phyloP scores from a whole-genome alignment of 73 alveolate species.

The Uronychia binucleata region DNA sequence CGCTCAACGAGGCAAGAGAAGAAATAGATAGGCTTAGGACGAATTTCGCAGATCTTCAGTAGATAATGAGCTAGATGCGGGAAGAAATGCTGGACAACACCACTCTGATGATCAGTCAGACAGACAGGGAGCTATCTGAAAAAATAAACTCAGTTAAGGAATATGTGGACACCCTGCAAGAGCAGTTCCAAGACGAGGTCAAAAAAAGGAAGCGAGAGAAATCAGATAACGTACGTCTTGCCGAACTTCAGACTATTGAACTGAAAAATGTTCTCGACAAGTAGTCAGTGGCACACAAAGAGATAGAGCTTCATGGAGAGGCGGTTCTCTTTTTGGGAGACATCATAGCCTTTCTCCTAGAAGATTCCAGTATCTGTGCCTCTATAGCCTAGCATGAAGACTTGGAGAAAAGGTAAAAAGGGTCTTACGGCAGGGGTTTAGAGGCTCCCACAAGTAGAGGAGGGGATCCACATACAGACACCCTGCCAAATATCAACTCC shows the following conservation, averaged over 20 bases:
- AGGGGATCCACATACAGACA: background rate
- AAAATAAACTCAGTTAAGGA: background rate
- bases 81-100: background rate
- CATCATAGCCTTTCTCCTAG: background rate
- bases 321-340: background rate
- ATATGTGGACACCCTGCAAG: background rate
- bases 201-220: background rate
- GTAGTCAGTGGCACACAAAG: background rate
- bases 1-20: background rate
- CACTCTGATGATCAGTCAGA: background rate
- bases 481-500: background rate
- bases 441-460: background rate
- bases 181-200: background rate
- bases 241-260: background rate
- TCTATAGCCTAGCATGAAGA: background rate
- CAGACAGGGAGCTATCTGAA: too few species aligned
- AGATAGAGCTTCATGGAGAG: background rate
- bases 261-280: background rate
- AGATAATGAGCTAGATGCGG: background rate
- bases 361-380: background rate
- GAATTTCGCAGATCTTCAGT: background rate
- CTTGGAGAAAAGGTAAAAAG: background rate
- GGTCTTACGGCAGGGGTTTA: background rate
- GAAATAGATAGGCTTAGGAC: background rate
- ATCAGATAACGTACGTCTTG: background rate